Evolutionary conservation across 768 basidiomycete species (phyloP), one percentile per base, ranked within the genome.

Genomic region (Scleroderma citrinum): DNA sequence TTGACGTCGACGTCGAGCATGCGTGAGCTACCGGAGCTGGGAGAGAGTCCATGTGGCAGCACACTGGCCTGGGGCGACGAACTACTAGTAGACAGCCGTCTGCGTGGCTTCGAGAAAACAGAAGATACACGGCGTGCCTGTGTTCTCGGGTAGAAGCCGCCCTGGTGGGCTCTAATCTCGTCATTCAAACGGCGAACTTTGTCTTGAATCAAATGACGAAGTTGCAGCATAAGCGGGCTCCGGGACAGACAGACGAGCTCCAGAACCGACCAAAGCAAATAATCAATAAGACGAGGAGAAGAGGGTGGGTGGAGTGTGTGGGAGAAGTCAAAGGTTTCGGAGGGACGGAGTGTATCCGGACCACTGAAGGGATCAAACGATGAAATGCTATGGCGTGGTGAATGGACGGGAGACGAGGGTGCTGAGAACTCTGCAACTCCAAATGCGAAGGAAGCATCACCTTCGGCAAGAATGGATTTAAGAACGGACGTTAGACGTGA

Each of bases 251-350:
- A 84, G 16, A 85, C 62, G 47, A 85, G 72, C 56, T 87, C 83
- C 23, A 88, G 65, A 24, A 82, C 62, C 3, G 87, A 88, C 86
- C 86, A 88, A 1, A 83, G 69, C 8, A 78, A 67, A 55, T 87
- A 89, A 61, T 90, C 87, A 5, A 86, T 68, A 21, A 84, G 67
- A 24, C 84, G 74, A 3, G 85, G 85, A 36, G 65, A 67, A 24
- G 58, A 56, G 43, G 63, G 59, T 37, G 59, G 48, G 45, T 51
- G 57, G 10, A 44, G 43, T 5, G 35, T 11, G 47, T 17, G 59
- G n/a, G 20, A 41, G 32, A 44, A 31, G 24, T 47, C 38, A 10
- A 47, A 39, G 7, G 47, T 26, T 16, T 30, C 38, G 2, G 46
- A 54, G 2, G 53, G 34, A 20, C 16, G 32, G 20, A 51, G 40